Evolutionary conservation across 2,329 filamentous ascomycete genomes (phyloP).

Genomic region (Bretziella fagacearum): DNA sequence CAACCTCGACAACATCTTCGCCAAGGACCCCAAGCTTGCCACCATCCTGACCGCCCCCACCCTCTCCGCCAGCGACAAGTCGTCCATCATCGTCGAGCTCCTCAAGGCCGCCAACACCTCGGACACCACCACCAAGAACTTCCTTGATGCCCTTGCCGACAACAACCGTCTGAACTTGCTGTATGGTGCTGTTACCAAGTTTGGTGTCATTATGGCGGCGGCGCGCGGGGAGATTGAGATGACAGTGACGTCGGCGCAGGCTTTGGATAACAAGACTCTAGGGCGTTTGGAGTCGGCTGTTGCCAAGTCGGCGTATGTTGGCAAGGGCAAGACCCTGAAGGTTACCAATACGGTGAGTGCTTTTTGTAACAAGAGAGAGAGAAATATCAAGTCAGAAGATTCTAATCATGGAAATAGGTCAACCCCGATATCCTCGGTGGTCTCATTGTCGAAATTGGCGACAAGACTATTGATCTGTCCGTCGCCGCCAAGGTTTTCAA

Average conservation of each 20-base stretch:
- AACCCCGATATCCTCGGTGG: conserved; percentile 90
- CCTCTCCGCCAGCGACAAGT: conserved; percentile 64
- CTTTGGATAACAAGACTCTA: conserved; percentile 76
- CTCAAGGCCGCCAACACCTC: conserved; percentile 60
- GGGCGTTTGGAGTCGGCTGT: conserved; percentile 73
- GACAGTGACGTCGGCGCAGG: conserved; percentile 74
- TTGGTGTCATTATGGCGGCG: conserved; percentile 70
- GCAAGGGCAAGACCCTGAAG: conserved; percentile 94
- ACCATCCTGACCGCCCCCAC: conserved; percentile 65
- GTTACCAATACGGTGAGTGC: conserved; percentile 61
- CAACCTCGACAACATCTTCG: conserved; percentile 52
- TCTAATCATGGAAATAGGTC: conserved; percentile 36
- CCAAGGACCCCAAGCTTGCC: conserved; percentile 68
- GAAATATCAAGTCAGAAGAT: conserved; percentile 13
- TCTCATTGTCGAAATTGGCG: conserved; percentile 87
- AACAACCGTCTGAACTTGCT: conserved; percentile 88
- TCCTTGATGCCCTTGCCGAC: conserved; percentile 75
- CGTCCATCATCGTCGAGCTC: conserved; percentile 70
- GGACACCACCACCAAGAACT: conserved; percentile 83
- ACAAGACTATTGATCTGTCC: conserved; percentile 94
- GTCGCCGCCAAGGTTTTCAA: conserved; percentile 88
- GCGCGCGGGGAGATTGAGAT: conserved; percentile 87
- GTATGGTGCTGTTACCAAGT: conserved; percentile 72
- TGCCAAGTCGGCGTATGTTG: conserved; percentile 73
- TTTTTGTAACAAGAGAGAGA: not conserved